Evolutionary conservation across 208 protist genomes (phyloP).

Genomic region (Jaenimonas drosophilae): DNA sequence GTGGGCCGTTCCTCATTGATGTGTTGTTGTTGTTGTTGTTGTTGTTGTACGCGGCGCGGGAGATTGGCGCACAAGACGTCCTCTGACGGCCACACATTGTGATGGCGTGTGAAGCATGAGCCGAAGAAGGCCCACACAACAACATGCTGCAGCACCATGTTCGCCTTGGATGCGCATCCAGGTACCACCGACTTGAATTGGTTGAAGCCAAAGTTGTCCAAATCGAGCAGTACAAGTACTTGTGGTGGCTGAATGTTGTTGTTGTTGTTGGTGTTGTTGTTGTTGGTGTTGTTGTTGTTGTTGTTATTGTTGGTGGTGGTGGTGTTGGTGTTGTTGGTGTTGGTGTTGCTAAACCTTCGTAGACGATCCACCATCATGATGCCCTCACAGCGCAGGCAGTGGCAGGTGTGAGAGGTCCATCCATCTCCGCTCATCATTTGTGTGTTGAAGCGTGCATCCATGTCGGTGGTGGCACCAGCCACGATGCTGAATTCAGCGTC

Average conservation of each 20-base stretch:
- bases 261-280: not conserved
- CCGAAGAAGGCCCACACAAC: constrained; percentile 84
- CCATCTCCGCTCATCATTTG: constrained; percentile 65
- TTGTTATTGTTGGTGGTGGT: not conserved
- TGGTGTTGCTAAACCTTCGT: not conserved
- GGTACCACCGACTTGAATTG: constrained; percentile 70
- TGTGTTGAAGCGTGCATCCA: constrained; percentile 18
- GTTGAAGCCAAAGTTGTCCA: constrained; percentile 87
- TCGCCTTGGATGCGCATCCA: not conserved
- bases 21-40: not conserved
- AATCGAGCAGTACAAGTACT: constrained; percentile 73
- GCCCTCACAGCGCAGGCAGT: constrained; percentile 66
- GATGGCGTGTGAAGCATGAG: constrained; percentile 79
- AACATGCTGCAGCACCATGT: constrained; percentile 15
- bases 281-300: not conserved
- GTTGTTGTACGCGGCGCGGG: constrained; percentile 3
- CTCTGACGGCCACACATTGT: constrained; percentile 39
- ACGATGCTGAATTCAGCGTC: constrained; percentile 53
- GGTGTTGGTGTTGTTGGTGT: not conserved
- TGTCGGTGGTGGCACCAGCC: constrained; percentile 40
- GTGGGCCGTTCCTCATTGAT: not conserved
- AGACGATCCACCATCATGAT: constrained; percentile 32
- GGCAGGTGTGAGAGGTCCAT: constrained; percentile 57
- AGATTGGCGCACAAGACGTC: constrained; percentile 33
- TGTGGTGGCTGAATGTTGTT: not conserved